These are phyloP conservation scores for Ogataea degrootiae DNA, from an alignment of 805 yeast genomes.

Conservation along the genomic window DNA sequence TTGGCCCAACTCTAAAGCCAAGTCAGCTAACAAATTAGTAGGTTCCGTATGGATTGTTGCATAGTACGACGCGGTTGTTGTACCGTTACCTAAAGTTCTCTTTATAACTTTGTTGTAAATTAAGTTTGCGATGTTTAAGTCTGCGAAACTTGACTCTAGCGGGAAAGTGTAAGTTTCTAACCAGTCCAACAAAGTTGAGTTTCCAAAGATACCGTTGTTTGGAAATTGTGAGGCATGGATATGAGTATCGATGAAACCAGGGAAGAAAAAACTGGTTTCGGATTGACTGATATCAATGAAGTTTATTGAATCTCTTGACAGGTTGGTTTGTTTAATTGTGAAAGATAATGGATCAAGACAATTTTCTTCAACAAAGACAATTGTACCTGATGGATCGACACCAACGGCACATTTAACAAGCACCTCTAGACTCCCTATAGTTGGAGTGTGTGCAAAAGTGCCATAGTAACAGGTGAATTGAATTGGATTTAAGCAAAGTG, in stretches of 20 bases:
- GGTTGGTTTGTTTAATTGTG: conserved; percentile 8
- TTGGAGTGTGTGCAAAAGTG: conserved; percentile 70
- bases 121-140: conserved; percentile 46
- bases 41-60: conserved; percentile 82
- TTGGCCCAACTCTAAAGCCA: conserved; percentile 66
- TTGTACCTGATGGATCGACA: conserved; percentile 54
- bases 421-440: conserved; percentile 51
- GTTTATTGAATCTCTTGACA: conserved; percentile 21
- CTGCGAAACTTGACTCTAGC: conserved; percentile 63
- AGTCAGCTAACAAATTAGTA: conserved; percentile 69
- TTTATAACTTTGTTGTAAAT: conserved; percentile 66
- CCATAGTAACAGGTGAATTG: conserved; percentile 52
- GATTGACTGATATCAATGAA: conserved; percentile 33
- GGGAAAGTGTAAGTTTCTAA: conserved; percentile 84
- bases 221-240: conserved; percentile 85
- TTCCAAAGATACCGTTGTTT: conserved; percentile 78
- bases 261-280: conserved; percentile 59
- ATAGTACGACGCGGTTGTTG: conserved; percentile 88
- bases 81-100: conserved; percentile 72
- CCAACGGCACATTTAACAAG: conserved; percentile 55
- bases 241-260: conserved; percentile 81
- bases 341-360: conserved; percentile 11
- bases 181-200: conserved; percentile 86
- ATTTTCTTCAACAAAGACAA: conserved; percentile 30
- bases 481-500: conserved; percentile 15